Evolutionary conservation across 345 rosid species (phyloP).

Genomic region (Lepidium didymum): DNA sequence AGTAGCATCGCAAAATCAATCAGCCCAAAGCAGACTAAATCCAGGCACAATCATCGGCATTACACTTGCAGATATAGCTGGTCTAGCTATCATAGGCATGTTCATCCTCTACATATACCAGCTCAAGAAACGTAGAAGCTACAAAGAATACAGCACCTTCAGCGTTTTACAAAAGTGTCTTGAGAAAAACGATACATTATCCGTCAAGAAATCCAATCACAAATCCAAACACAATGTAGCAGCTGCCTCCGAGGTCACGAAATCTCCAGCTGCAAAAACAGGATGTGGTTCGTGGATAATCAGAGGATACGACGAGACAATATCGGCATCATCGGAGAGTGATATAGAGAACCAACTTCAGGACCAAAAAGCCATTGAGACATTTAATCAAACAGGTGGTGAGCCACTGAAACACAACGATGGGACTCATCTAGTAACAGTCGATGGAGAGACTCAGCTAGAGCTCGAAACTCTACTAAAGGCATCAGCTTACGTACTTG

Average conservation of each 20-base stretch:
- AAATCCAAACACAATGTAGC: constrained; percentile 9
- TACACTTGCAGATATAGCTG: constrained; percentile 59
- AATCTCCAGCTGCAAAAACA: constrained; percentile 19
- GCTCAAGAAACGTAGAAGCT: constrained; percentile 44
- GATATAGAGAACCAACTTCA: constrained; percentile 35
- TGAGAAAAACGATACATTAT: constrained; percentile 12
- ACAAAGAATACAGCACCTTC: constrained; percentile 18
- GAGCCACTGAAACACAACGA: constrained; percentile 7
- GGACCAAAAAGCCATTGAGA: not conserved
- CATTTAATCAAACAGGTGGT: constrained; percentile 11
- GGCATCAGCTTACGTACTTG: constrained; percentile 81
- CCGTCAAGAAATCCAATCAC: constrained; percentile 8
- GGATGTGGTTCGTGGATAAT: constrained; percentile 59
- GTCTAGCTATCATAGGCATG: constrained; percentile 48
- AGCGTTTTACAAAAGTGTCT: constrained; percentile 26
- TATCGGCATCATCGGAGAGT: constrained; percentile 26
- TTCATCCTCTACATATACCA: constrained; percentile 61
- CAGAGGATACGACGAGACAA: constrained; percentile 29
- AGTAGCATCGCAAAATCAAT: not conserved
- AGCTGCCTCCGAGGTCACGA: not conserved
- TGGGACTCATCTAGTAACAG: constrained; percentile 43
- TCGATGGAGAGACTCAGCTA: constrained; percentile 60
- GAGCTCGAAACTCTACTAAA: constrained; percentile 65
- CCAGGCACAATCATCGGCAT: constrained; percentile 61
- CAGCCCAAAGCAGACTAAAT: constrained; percentile 42